Base-by-base conservation (phyloP, 164 flowering plant genomes). In the Magnolia officinalis region DNA sequence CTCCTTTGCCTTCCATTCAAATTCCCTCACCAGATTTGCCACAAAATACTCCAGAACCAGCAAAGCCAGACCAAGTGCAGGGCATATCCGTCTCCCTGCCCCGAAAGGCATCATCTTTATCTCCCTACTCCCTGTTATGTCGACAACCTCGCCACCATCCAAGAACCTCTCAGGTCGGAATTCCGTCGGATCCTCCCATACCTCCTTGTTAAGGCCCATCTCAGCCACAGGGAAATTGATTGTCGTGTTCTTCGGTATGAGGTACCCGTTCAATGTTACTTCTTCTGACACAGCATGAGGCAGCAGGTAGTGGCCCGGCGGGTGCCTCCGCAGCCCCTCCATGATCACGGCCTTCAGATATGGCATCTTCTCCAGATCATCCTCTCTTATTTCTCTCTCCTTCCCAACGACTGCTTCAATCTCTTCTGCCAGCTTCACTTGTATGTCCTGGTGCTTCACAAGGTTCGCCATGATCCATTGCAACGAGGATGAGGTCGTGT, bases 101-200 rank as follows among this genome's bases (percentile, higher is more conserved):
- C 45, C 45, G 45, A 37, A 37, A 37, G 45, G 45, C 45, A 37
- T 37, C 45, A 37, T 37, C 45, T 37, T 37, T 37, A 37, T 4
- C 6, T 37, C 6, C 45, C 45, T 37, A 37, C 45, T 37, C 45
- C 45, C 45, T 37, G 45, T 37, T 37, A 85, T 61, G 49, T 85
- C 90, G 14, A 16, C 72, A 10, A 16, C 81, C 50, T 20, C 81
- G 23, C 68, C 73, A 0, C 67, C 73, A 8, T 14, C 75, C 78
- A 84, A 6, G 45, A 86, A 86, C 78, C 90, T 85, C 79, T 87
- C 89, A 0, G 89, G 87, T 72, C 67, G 77, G 74, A 86, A 86
- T 77, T 55, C 85, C 82, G 82, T 71, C 1, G 89, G 87, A 63
- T 85, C 81, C 72, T 72, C 37, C 79, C 79, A 77, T 1, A 73